Conservation (phyloP, 345 rosid species). For the Citrus glauca region DNA sequence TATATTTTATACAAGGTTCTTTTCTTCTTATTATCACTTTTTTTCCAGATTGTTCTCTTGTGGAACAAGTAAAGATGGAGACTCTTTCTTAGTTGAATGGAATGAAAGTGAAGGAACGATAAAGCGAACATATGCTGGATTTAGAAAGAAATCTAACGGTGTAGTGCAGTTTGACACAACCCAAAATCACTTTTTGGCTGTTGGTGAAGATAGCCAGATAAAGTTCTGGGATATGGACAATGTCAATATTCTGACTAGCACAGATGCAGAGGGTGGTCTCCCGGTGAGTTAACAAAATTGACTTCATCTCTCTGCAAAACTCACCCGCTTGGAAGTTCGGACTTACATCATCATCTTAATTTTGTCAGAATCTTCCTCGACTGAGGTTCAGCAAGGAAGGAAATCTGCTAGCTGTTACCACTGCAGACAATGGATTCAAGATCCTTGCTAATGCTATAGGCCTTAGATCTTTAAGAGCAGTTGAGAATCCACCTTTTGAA, state of each 20-base stretch:
- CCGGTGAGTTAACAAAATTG: conserved; percentile 53
- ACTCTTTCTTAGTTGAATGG: conserved; percentile 83
- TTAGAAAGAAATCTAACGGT: conserved; percentile 60
- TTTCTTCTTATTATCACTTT: not conserved
- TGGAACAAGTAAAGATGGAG: conserved; percentile 92
- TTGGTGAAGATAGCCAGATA: conserved; percentile 80
- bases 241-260: conserved; percentile 45
- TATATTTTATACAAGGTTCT: not conserved
- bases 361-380: conserved; percentile 63
- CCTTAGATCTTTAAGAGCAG: conserved; percentile 52
- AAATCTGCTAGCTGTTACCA: conserved; percentile 82
- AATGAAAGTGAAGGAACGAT: conserved; percentile 91
- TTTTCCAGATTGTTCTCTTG: conserved; percentile 78
- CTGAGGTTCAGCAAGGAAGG: conserved; percentile 88
- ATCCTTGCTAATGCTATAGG: conserved; percentile 79
- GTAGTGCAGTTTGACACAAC: conserved; percentile 82
- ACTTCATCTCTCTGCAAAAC: not conserved
- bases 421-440: conserved; percentile 87
- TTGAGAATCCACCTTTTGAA: conserved; percentile 61
- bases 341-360: conserved; percentile 5
- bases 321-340: conserved; percentile 1
- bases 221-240: conserved; percentile 96
- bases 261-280: conserved; percentile 85
- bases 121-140: conserved; percentile 66
- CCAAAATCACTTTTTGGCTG: conserved; percentile 83